Conservation (phyloP, 2,329 filamentous ascomycete species). For the Alternaria dauci region DNA sequence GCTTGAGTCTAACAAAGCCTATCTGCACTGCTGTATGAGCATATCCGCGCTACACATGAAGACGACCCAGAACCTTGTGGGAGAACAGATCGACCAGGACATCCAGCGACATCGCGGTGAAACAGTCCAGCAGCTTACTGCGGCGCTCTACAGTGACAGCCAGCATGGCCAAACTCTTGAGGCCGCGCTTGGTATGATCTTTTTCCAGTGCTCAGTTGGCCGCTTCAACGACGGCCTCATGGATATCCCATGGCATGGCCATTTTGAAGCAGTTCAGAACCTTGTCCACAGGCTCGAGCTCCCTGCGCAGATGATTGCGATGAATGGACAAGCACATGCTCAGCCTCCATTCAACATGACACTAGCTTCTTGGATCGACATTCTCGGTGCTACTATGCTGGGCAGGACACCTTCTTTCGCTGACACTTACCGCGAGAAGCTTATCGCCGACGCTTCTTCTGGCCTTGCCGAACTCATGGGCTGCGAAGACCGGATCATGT, state of each 20-base stretch:
- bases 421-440: slow-evolving; percentile 94
- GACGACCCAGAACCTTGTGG: slow-evolving; percentile 71
- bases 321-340: slow-evolving; percentile 63
- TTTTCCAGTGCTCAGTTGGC: slow-evolving; percentile 93
- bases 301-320: slow-evolving; percentile 69
- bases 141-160: slow-evolving; percentile 79
- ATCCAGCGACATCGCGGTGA: slow-evolving; percentile 92
- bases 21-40: slow-evolving; percentile 94
- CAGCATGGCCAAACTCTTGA: slow-evolving; percentile 90
- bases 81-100: slow-evolving; percentile 83
- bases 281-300: slow-evolving; percentile 87
- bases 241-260: slow-evolving; percentile 96
- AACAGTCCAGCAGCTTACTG: slow-evolving; percentile 85
- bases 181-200: slow-evolving; percentile 92
- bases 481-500: slow-evolving; percentile 97
- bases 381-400: slow-evolving; percentile 91
- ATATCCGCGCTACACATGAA: slow-evolving; percentile 93
- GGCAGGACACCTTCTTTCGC: slow-evolving; percentile 87
- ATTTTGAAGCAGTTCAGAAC: slow-evolving; percentile 90
- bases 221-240: slow-evolving; percentile 83
- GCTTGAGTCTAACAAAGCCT: slow-evolving; percentile 89
- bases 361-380: slow-evolving; percentile 93
- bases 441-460: slow-evolving; percentile 70
- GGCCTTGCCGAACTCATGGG: slow-evolving; percentile 95
- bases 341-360: slow-evolving; percentile 95